Base-by-base conservation (phyloP, 2,329 filamentous ascomycete genomes). In the Botrytis paeoniae region DNA sequence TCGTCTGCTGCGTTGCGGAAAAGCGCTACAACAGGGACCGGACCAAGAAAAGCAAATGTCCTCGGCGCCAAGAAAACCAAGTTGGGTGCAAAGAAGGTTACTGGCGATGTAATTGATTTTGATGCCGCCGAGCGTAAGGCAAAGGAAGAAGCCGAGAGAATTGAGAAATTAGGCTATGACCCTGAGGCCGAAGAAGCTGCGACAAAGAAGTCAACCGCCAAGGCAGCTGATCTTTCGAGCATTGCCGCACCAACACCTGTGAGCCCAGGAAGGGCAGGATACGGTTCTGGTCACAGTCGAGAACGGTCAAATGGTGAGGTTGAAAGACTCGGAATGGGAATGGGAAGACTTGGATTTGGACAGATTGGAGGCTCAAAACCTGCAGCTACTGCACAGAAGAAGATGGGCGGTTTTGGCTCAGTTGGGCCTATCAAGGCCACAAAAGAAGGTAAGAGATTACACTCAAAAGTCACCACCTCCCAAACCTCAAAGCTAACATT, bases 111-210 rank as follows among this genome's bases (percentile, higher is more conserved):
- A 20, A 95, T 99, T 75, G 95, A 99, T 84, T 99, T 99, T 80
- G 96, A 99, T 76, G 96, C 95, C 82, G 96, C 95, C 4, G 96
- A 99, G 86, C 94, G 93, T 83, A 97, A 97, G 84, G 96, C 96
- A 61, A 97, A 95, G 82, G 96, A 98, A 83, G 96, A 99, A 83
- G 96, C 95, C 4, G 96, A 98, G 83, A 91, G 96, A 77, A 96
- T 98, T 81, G 94, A 92, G 81, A 97, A 97, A 84, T 86, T 99
- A 35, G 96, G 96, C 57, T 99, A 99, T 80, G 94, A 99, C 79
- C 94, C 95, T 0, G 92, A 98, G 76, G 95, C 94, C 32, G 95
- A 97, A 82, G 84, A 83, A 37, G 81, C 84, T 76, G 82, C 84
- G 35, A 80, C 81, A 54, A 85, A 89, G 73, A 84, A 86, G 77